Base-by-base conservation (phyloP, 441 rosid genomes). In the Syzygium syzygioides region DNA sequence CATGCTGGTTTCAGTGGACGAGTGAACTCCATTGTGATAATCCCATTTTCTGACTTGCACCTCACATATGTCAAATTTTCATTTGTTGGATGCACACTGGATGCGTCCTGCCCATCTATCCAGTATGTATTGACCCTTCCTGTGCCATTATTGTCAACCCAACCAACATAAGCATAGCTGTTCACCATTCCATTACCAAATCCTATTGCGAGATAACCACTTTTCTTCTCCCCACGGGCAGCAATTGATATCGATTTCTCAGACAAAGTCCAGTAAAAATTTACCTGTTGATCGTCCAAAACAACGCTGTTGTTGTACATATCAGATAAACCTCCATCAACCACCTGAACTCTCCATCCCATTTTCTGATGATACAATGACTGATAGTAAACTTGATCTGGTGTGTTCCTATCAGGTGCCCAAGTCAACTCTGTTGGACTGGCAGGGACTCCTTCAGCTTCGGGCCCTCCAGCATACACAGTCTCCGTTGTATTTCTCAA, bases 341-440 rank as follows among this genome's bases (percentile, higher is more conserved):
- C 99, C 88, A 97, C 99, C 94, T 97, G 94, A 91, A 98, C 94
- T 90, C 92, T 95, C 99, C 99, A 98, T n/a, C 99, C 99, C 99
- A 97, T 96, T 92, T 98, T 97, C 90, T 91, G 94, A 88, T 97
- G 94, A 92, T 87, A 98, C 89, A 95, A 87, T 8, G 99, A 98
- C 52, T 97, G 99, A 91, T 97, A 97, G 89, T 95, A 96, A 66
- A 98, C 98, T 87, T 93, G 95, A 91, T 98, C 98, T 5, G 98
- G 99, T 10, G 99, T 96, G 91, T 98, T 98, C 93, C 99, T 95
- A 87, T 94, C 95, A 2, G 99, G 99, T 86, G 95, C 91, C 99
- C 99, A 98, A 86, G 92, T 89, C 91, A 98, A 92, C 88, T 98
- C 98, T 41, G 86, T 89, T 0, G 98, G 99, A 90, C 96, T 96